phyloP scores from a whole-genome alignment of 2,329 filamentous ascomycete genomes.

The Neurospora sp. region DNA sequence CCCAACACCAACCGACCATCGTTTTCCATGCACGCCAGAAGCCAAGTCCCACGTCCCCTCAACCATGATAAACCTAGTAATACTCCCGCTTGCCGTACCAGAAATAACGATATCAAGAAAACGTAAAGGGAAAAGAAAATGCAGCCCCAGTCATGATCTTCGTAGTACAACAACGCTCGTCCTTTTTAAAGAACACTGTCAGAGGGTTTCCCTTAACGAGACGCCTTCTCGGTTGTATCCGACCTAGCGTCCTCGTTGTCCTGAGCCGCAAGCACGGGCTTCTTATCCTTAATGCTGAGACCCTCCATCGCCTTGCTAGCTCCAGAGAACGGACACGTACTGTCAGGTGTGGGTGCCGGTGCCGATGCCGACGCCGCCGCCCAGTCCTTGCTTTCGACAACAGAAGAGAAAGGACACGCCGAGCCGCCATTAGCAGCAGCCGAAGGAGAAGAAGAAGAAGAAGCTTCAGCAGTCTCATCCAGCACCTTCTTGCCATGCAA shows the following conservation, averaged over 20 bases:
- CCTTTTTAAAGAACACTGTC: background rate
- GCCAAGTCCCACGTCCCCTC: background rate
- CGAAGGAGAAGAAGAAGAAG: background rate
- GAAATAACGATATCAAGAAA: background rate
- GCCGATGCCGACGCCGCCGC: background rate
- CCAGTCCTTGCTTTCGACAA: background rate
- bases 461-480: conserved; percentile 17
- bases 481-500: conserved; percentile 53
- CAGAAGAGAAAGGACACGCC: background rate
- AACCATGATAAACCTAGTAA: background rate
- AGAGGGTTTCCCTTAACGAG: background rate
- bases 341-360: background rate
- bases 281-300: background rate
- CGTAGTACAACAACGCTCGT: background rate
- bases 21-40: background rate
- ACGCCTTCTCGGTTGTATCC: background rate
- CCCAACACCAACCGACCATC: background rate
- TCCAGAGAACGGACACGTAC: background rate
- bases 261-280: background rate
- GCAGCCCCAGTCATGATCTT: background rate
- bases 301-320: background rate
- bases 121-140: background rate
- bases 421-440: background rate
- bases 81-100: background rate
- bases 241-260: background rate